phyloP scores from a whole-genome alignment of 805 yeast species.

The Candida taoyuanica region DNA sequence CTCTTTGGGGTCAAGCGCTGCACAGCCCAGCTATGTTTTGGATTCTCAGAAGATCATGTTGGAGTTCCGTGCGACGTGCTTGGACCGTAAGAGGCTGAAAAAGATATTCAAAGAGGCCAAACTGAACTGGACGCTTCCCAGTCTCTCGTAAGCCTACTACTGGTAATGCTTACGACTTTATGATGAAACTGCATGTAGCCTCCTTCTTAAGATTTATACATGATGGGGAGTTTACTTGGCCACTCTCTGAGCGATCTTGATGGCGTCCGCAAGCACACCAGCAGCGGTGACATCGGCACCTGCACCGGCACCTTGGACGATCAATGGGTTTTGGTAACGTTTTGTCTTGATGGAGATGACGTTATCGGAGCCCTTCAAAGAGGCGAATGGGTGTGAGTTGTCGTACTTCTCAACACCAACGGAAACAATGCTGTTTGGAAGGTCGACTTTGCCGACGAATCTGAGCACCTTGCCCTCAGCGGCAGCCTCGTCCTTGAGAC shows the following conservation, averaged over 20 bases:
- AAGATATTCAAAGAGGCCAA: conserved; percentile 58
- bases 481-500: conserved; percentile 76
- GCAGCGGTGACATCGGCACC: conserved; percentile 75
- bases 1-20: no score
- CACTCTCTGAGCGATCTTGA: conserved; percentile 87
- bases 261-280: conserved; percentile 91
- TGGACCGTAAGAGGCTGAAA: conserved; percentile 43
- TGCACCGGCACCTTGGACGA: conserved; percentile 97
- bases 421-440: conserved; percentile 60
- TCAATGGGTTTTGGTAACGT: conserved; percentile 89
- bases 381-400: conserved; percentile 89
- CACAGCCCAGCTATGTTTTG: conserved; percentile 32
- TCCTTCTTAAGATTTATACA: not conserved
- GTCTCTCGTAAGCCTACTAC: not conserved
- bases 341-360: conserved; percentile 88
- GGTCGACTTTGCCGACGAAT: conserved; percentile 88
- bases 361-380: conserved; percentile 93
- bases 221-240: conserved; percentile 3
- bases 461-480: conserved; percentile 82
- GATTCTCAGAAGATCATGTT: conserved; percentile 75
- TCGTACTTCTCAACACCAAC: conserved; percentile 90
- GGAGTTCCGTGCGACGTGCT: conserved; percentile 60
- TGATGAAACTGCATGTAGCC: not conserved
- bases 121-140: conserved; percentile 31
- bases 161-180: not conserved